Evolutionary conservation across 2,329 filamentous ascomycete genomes (phyloP).

Genomic region (Penicillium sp.): DNA sequence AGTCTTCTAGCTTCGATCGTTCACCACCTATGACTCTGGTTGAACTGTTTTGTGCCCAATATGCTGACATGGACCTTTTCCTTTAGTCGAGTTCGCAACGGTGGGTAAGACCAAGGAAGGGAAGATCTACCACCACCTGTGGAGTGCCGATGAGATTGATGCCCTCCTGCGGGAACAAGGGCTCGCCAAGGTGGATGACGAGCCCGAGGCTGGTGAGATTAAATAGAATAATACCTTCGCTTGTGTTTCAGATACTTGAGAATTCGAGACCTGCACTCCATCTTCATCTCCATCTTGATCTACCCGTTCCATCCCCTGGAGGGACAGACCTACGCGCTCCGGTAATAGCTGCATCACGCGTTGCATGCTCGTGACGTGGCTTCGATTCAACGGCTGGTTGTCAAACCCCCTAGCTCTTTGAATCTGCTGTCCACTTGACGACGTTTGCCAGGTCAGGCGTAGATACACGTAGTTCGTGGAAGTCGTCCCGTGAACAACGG

Average conservation of each 20-base stretch:
- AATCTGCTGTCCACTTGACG: constrained; percentile 24
- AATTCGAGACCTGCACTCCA: constrained; percentile 33
- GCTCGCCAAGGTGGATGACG: constrained; percentile 78
- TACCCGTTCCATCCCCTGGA: background rate
- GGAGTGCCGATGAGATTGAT: constrained; percentile 96
- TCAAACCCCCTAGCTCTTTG: background rate
- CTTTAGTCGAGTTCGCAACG: constrained; percentile 91
- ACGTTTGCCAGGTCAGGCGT: constrained; percentile 20
- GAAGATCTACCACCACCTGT: constrained; percentile 97
- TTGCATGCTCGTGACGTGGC: constrained; percentile 38
- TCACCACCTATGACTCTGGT: background rate
- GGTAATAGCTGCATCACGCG: constrained; percentile 29
- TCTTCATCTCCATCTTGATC: background rate
- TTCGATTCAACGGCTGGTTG: constrained; percentile 28
- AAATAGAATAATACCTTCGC: constrained; percentile 36
- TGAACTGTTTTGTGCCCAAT: background rate
- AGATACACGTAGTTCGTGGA: constrained; percentile 33
- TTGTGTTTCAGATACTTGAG: constrained; percentile 28
- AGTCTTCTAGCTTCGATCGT: constrained; percentile 36
- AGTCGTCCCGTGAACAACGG: constrained; percentile 7
- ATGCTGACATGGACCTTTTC: constrained; percentile 15
- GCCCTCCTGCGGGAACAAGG: constrained; percentile 92
- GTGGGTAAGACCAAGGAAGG: constrained; percentile 93
- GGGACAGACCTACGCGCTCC: constrained; percentile 2
- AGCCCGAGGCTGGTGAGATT: constrained; percentile 59